These are phyloP conservation scores for Pholiota molesta DNA, from an alignment of 768 basidiomycete genomes.

Conservation along the genomic window DNA sequence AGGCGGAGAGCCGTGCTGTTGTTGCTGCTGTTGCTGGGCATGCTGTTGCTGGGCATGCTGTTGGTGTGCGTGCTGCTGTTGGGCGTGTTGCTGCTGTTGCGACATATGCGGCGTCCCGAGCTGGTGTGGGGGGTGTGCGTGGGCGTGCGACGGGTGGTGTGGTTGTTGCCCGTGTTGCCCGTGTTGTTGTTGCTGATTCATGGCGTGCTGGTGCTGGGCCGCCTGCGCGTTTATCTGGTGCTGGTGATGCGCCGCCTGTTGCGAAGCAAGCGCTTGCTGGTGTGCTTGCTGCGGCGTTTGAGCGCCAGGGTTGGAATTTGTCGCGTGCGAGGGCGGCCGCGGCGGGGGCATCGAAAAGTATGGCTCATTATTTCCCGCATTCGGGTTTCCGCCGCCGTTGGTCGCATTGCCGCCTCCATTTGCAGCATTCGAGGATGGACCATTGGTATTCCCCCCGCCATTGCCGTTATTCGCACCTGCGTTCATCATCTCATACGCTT, in stretches of 20 bases:
- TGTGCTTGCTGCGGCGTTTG: constrained; percentile 4
- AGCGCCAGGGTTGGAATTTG: constrained; percentile 22
- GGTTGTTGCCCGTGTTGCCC: constrained; percentile 15
- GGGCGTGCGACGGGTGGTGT: constrained; percentile 7
- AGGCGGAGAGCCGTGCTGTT: constrained; percentile 34
- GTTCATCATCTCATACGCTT: constrained; percentile 62
- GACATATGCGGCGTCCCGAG: constrained; percentile 14
- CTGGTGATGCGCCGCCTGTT: constrained; percentile 29
- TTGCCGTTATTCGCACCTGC: neutral
- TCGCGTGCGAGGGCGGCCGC: constrained; percentile 42
- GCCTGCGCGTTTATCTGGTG: constrained; percentile 16
- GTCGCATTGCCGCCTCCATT: neutral
- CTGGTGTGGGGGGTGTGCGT: neutral
- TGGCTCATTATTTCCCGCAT: neutral
- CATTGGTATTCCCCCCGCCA: neutral
- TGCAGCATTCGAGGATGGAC: neutral
- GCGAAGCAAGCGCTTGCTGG: constrained; percentile 24
- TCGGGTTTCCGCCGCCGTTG: neutral
- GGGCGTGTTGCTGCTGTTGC: constrained; percentile 23
- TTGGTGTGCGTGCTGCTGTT: constrained; percentile 29
- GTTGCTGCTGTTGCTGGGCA: constrained; percentile 25
- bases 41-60: constrained; percentile 28
- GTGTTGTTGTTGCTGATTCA: neutral
- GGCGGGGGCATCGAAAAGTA: constrained; percentile 39
- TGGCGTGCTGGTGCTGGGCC: neutral